Base-by-base conservation (phyloP, 768 basidiomycete genomes). In the Suillus cothurnatus region DNA sequence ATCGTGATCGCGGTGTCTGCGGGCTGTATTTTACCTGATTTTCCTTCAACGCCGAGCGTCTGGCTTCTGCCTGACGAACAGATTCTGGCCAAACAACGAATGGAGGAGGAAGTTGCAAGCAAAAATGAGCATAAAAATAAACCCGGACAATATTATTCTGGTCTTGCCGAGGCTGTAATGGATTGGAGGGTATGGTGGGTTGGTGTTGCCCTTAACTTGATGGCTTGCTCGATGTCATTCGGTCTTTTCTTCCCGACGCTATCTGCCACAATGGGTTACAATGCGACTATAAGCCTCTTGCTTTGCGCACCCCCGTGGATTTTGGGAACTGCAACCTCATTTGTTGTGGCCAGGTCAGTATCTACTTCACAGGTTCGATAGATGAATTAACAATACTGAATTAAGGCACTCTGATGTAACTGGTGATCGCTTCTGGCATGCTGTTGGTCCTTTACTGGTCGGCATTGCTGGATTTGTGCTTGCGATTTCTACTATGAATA, bases 111-210 rank as follows among this genome's bases (percentile, higher is more conserved):
- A 61, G 78, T 79, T 28, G 84, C 84, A n/a, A 79, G 85, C 23
- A 80, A 81, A 11, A 85, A 87, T 63, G 77, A 82, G 55, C 77
- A 79, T 32, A 76, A 84, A 61, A 79, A 75, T 9, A 82, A 83
- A 66, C 65, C 52, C 28, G 55, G 67, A 70, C 57, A 34, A 76
- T 76, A 11, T 74, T 67, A 74, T n/a, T 75, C 77, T 38, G 89
- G 89, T 17, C 73, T 93, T 7, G 61, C 72, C 11, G 71, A 88
- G 69, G 88, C 91, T 19, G 39, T 92, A 62, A 80, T 79, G 28
- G 92, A 95, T 72, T 88, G 87, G 89, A 91, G 87, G 75, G 88
- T 94, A 39, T 94, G 92, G 89, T 90, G 86, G 85, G 79, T 95
- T 56, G 84, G 89, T 17, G 66, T 90, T 39, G 82, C 88, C 3